Conservation (phyloP, 2,329 filamentous ascomycete species). For the Venturia carpophila region DNA sequence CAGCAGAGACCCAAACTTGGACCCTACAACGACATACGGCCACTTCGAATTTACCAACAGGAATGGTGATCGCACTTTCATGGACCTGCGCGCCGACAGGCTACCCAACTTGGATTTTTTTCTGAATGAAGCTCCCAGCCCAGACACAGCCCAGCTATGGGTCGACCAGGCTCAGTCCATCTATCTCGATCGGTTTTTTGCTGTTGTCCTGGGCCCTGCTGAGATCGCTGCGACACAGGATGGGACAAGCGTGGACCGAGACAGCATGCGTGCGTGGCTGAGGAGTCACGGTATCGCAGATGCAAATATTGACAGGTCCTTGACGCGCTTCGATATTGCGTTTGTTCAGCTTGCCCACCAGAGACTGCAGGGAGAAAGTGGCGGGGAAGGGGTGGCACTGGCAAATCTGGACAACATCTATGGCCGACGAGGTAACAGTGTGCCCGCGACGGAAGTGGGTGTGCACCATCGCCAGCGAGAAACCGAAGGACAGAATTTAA, state of each 20-base stretch:
- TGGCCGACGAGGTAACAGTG: slow-evolving; percentile 4
- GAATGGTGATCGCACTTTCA: slow-evolving; percentile 8
- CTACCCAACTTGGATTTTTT: slow-evolving; percentile 1
- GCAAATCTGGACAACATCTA: slow-evolving; percentile 1
- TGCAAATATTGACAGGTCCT: background rate
- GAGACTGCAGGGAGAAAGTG: background rate
- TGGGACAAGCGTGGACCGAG: background rate
- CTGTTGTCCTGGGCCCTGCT: background rate
- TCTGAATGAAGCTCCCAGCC: background rate
- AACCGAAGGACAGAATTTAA: slow-evolving; percentile 63
- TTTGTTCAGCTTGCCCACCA: background rate
- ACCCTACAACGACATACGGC: slow-evolving; percentile 1
- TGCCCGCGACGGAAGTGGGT: slow-evolving; percentile 16
- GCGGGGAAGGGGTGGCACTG: background rate
- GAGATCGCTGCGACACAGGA: background rate
- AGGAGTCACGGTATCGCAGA: slow-evolving; percentile 2
- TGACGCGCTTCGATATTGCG: slow-evolving; percentile 4
- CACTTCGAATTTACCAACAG: slow-evolving; percentile 2
- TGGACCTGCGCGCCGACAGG: slow-evolving; percentile 7
- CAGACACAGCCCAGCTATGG: background rate
- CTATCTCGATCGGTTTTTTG: slow-evolving; percentile 10
- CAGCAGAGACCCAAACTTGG: background rate
- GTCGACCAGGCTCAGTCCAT: slow-evolving; percentile 1
- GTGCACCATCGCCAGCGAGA: slow-evolving; percentile 5
- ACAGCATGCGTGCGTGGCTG: slow-evolving; percentile 2